Base-by-base conservation (phyloP, 768 basidiomycete genomes). In the Auricularia heimuer region DNA sequence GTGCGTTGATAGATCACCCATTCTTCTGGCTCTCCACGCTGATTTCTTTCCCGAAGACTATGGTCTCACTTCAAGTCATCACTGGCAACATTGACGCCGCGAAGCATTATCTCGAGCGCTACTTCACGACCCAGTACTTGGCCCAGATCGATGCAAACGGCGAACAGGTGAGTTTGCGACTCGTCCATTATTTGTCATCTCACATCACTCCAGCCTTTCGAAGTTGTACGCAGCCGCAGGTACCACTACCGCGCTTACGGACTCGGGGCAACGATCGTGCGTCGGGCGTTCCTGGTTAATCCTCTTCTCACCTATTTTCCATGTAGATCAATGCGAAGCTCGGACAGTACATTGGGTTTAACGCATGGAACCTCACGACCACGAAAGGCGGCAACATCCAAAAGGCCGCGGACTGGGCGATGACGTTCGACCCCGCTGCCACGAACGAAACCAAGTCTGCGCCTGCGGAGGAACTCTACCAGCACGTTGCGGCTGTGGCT, bases 401-500 rank as follows among this genome's bases (percentile, higher is more conserved):
- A 24, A 67, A 63, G 33, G 74, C 74, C 12, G 51, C 70, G n/a
- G 71, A 75, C 61, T 72, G 63, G 37, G 69, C 75, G 11, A 75
- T 74, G 69, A 62, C 66, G 42, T 66, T 71, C 62, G 44, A 65
- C 51, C 47, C 73, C 60, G 63, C 42, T 4, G 39, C 54, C 16
- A 54, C 29, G 34, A 54, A 66, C 21, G 62, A 64, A 69, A 24
- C 24, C 8, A 34, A 29, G 24, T 33, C 29, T 6, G 56, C 56
- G 56, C 56, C 56, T 6, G 29, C 21, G 29, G 56, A 60, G 34
- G 85, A 87, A 69, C 76, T 88, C 3, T 81, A 81, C 65, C 85
- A 84, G 3, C 77, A 78, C 68, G 73, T 88, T 65, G 86, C 84
- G 6, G 82, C 83, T 34, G 81, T 85, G 12, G 84, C 79, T 16